These are phyloP conservation scores for Aspergillus homomorphus DNA, from an alignment of 495 filamentous ascomycete genomes.

Conservation along the genomic window DNA sequence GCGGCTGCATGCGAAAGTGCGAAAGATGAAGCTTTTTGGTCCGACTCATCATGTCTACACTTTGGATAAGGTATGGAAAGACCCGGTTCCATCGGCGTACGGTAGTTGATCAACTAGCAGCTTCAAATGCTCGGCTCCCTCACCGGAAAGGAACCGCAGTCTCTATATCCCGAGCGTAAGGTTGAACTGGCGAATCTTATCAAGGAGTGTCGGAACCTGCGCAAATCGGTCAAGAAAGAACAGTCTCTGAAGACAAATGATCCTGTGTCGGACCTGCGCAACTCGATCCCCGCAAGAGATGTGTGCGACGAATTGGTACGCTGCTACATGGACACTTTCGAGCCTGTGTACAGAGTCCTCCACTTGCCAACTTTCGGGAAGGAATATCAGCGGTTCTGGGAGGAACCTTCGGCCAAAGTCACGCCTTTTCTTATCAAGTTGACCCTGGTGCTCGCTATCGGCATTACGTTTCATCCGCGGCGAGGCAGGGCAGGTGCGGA, in stretches of 20 bases:
- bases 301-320: conserved; percentile 40
- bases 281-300: conserved; percentile 17
- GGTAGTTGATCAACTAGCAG: conserved; percentile 5
- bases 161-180: conserved; percentile 12
- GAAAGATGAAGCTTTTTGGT: conserved; percentile 42
- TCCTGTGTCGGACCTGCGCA: conserved; percentile 18
- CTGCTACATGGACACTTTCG: conserved; percentile 47
- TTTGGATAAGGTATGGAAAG: conserved; percentile 34
- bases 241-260: conserved; percentile 17
- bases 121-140: conserved; percentile 13
- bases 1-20: conserved; percentile 14
- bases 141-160: conserved; percentile 12
- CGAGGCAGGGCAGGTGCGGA: background rate
- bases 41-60: conserved; percentile 40
- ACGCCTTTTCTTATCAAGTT: conserved; percentile 23
- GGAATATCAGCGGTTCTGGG: conserved; percentile 42
- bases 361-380: conserved; percentile 47
- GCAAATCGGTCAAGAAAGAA: conserved; percentile 20
- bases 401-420: conserved; percentile 25
- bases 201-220: conserved; percentile 21
- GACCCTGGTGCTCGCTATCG: conserved; percentile 24
- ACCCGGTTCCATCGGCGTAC: background rate
- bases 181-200: conserved; percentile 14
- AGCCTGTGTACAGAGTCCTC: conserved; percentile 44
- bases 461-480: conserved; percentile 27